Evolutionary conservation across 2,329 filamentous ascomycete species (phyloP).

Genomic region (Alternaria angustiovoidea): DNA sequence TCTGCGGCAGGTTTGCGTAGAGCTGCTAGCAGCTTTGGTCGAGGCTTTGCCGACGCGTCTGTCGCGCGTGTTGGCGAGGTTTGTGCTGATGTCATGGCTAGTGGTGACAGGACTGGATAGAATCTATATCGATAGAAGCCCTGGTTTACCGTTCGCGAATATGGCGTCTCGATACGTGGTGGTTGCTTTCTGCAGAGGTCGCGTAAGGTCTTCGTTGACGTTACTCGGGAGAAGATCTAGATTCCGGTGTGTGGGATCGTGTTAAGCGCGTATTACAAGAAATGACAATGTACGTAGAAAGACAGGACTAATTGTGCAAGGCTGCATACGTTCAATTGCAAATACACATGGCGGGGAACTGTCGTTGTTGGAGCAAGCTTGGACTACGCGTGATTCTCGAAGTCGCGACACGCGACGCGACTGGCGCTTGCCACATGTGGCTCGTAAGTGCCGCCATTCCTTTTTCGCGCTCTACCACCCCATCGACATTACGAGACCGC

Average conservation of each 20-base stretch:
- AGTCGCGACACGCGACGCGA: slow-evolving; percentile 20
- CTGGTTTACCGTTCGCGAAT: background rate
- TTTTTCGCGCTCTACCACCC: background rate
- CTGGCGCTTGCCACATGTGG: slow-evolving; percentile 21
- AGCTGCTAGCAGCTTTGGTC: slow-evolving; percentile 31
- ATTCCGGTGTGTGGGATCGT: background rate
- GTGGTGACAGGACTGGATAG: background rate
- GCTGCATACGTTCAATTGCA: slow-evolving; percentile 16
- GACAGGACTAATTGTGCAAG: background rate
- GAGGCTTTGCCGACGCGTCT: slow-evolving; percentile 30
- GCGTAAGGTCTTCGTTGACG: background rate
- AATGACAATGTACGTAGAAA: background rate
- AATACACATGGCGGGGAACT: slow-evolving; percentile 21
- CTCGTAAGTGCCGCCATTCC: slow-evolving; percentile 14
- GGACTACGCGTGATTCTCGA: slow-evolving; percentile 15
- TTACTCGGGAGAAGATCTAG: background rate
- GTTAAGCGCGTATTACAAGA: background rate
- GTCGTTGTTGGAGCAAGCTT: slow-evolving; percentile 13
- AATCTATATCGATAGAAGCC: background rate
- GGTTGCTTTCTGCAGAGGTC: background rate
- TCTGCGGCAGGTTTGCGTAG: slow-evolving; percentile 26
- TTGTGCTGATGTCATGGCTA: background rate
- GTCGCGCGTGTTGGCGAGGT: slow-evolving; percentile 11
- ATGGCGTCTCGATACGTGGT: background rate
- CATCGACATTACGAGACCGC: background rate